Conservation (phyloP, 2,329 filamentous ascomycete species). For the Pseudogymnoascus verrucosus region DNA sequence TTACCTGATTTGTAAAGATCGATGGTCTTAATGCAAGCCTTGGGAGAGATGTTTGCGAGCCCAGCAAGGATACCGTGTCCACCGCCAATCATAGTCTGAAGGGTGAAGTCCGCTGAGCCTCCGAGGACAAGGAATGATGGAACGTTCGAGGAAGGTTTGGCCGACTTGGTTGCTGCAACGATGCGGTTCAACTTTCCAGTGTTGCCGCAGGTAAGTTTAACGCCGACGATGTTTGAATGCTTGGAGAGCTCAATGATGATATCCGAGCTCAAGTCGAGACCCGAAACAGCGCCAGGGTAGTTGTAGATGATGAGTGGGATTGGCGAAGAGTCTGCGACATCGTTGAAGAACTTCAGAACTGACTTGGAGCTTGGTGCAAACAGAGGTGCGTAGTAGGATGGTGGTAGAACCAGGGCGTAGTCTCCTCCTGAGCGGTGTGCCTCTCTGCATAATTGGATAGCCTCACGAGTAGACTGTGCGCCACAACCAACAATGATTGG, state of each 20-base stretch:
- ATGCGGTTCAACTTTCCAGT: conserved; percentile 51
- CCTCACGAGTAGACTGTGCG: conserved; percentile 57
- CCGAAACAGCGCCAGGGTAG: conserved; percentile 79
- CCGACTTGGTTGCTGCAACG: conserved; percentile 48
- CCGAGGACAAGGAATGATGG: conserved; percentile 61
- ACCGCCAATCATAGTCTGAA: conserved; percentile 62
- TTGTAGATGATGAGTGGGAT: conserved; percentile 81
- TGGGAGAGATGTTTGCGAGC: conserved; percentile 61
- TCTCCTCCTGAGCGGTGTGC: conserved; percentile 56
- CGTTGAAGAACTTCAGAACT: conserved; percentile 51
- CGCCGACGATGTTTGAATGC: conserved; percentile 79
- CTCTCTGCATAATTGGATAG: conserved; percentile 55
- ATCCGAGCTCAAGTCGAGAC: conserved; percentile 84
- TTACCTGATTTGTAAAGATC: conserved; percentile 53
- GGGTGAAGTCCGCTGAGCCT: conserved; percentile 65
- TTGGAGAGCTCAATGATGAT: conserved; percentile 70
- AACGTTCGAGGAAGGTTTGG: conserved; percentile 42
- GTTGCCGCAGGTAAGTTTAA: conserved; percentile 89
- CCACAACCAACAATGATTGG: conserved; percentile 61
- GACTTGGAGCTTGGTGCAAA: conserved; percentile 47
- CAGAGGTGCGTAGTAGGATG: conserved; percentile 56
- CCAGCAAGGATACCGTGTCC: conserved; percentile 66
- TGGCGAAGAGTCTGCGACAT: conserved; percentile 59
- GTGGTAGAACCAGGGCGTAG: conserved; percentile 59
- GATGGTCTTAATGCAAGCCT: conserved; percentile 53